These are phyloP conservation scores for Hypocreales sp. DNA, from an alignment of 2,329 filamentous ascomycete genomes.

Conservation along the genomic window DNA sequence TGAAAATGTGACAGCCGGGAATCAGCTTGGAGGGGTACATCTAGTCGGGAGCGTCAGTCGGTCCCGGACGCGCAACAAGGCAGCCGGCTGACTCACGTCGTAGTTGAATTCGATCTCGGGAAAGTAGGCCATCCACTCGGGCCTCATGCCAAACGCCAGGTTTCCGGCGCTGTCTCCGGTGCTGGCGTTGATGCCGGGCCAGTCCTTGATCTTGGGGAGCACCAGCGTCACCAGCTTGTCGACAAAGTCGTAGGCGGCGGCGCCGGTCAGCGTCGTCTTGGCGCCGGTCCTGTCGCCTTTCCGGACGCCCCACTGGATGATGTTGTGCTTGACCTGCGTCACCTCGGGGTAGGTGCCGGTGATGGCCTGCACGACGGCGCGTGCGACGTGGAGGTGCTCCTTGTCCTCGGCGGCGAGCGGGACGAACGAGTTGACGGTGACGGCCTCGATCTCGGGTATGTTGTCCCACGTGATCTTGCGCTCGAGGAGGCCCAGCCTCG, in stretches of 20 bases:
- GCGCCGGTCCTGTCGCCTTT: slow-evolving; percentile 58
- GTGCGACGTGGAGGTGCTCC: slow-evolving; percentile 64
- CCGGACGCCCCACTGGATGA: slow-evolving; percentile 60
- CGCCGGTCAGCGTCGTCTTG: slow-evolving; percentile 63
- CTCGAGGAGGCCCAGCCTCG: slow-evolving; percentile 57
- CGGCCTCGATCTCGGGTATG: slow-evolving; percentile 64
- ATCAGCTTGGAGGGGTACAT: slow-evolving; percentile 57
- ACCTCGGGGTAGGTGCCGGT: slow-evolving; percentile 59
- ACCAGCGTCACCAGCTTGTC: slow-evolving; percentile 84
- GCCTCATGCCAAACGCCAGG: slow-evolving; percentile 63
- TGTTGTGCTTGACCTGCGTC: slow-evolving; percentile 53
- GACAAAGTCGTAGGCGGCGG: slow-evolving; percentile 78
- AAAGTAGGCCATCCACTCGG: slow-evolving; percentile 67
- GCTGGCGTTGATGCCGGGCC: slow-evolving; percentile 48
- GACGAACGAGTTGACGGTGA: slow-evolving; percentile 66
- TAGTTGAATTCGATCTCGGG: slow-evolving; percentile 93
- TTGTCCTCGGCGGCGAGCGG: slow-evolving; percentile 57
- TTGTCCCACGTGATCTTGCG: slow-evolving; percentile 66
- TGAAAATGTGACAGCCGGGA: slow-evolving; percentile 67
- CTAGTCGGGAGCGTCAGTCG: slow-evolving; percentile 15
- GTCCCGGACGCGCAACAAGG: slow-evolving; percentile 1
- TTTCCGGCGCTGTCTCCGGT: slow-evolving; percentile 85
- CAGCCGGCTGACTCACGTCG: slow-evolving; percentile 47
- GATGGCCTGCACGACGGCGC: slow-evolving; percentile 74
- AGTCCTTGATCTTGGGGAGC: slow-evolving; percentile 91